phyloP scores from a whole-genome alignment of 2,329 filamentous ascomycete species.

The Monosporascus sp. region DNA sequence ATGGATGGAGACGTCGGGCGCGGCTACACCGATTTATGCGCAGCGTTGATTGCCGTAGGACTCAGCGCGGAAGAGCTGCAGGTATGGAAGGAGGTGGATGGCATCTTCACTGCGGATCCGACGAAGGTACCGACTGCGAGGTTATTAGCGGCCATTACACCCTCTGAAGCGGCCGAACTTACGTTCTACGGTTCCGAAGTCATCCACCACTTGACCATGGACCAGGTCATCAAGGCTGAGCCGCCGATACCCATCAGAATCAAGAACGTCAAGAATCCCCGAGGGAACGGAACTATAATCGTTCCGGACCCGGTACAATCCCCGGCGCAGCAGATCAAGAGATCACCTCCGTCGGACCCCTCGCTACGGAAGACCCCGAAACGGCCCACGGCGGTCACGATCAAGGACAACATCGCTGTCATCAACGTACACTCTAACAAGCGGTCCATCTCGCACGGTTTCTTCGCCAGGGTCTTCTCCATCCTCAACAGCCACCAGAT shows the following conservation, averaged over 20 bases:
- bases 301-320: slow-evolving; percentile 64
- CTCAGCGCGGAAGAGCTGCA: slow-evolving; percentile 84
- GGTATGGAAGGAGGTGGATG: slow-evolving; percentile 98
- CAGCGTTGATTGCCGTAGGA: slow-evolving; percentile 84
- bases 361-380: slow-evolving; percentile 57
- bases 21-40: slow-evolving; percentile 95
- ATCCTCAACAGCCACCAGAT: slow-evolving; percentile 83
- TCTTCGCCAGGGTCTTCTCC: slow-evolving; percentile 89
- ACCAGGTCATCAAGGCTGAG: slow-evolving; percentile 80
- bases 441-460: slow-evolving; percentile 90
- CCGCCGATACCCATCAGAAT: slow-evolving; percentile 80
- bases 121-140: slow-evolving; percentile 89
- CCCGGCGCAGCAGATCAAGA: slow-evolving; percentile 53
- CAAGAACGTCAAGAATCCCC: slow-evolving; percentile 86
- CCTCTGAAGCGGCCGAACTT: slow-evolving; percentile 89
- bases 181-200: slow-evolving; percentile 95
- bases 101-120: slow-evolving; percentile 78
- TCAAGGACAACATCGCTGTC: slow-evolving; percentile 94
- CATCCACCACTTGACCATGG: slow-evolving; percentile 98
- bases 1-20: slow-evolving; percentile 85
- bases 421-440: slow-evolving; percentile 99
- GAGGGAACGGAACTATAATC: slow-evolving; percentile 72
- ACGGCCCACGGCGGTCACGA: slow-evolving; percentile 84
- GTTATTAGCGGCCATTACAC: slow-evolving; percentile 82
- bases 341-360: slow-evolving; percentile 40